Percentiles rank a stretch among this genome's conserved stretches.
Conservation (phyloP, 257 asterid species). For the Solanum sparsipilum region DNA sequence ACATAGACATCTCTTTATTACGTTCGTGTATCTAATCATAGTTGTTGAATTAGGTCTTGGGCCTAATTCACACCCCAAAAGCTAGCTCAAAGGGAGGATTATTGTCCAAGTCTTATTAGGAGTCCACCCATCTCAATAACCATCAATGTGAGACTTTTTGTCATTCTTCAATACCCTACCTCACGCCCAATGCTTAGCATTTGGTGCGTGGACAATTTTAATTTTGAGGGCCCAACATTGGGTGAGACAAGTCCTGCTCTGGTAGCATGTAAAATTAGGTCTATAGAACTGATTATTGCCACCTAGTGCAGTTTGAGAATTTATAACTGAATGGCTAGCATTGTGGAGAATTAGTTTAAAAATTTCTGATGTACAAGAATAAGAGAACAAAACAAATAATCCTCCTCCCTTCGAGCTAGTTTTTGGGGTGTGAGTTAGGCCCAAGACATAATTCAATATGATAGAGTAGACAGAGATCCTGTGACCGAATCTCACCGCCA, state of each 20-base stretch:
- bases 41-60: background rate
- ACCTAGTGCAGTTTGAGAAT: background rate
- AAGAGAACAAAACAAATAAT: background rate
- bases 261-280: background rate
- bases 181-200: background rate
- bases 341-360: background rate
- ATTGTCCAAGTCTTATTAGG: background rate
- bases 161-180: background rate
- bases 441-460: background rate
- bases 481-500: background rate
- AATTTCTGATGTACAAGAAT: background rate
- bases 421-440: background rate
- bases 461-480: background rate
- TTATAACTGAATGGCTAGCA: background rate
- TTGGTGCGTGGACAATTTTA: background rate
- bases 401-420: background rate
- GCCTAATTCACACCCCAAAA: background rate
- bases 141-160: background rate
- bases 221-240: background rate
- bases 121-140: background rate
- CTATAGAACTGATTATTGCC: background rate
- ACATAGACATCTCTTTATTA: background rate
- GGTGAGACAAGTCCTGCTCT: background rate
- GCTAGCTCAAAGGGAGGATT: background rate
- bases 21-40: background rate